Evolutionary conservation across 2,329 filamentous ascomycete genomes (phyloP).

Genomic region (Arthrobotrys entomopaga): DNA sequence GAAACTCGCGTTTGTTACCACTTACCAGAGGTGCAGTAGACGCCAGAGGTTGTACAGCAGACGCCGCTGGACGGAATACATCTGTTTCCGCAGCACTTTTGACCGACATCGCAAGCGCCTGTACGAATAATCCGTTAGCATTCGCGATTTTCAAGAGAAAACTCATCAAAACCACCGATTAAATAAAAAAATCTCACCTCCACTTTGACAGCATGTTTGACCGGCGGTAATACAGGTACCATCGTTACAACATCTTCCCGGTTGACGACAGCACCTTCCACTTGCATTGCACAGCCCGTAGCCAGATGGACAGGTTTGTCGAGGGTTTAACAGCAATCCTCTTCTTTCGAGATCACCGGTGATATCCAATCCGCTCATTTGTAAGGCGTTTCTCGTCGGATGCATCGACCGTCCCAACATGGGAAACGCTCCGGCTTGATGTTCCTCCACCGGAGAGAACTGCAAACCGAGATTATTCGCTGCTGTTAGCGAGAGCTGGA

Average conservation of each 20-base stretch:
- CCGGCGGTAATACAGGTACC: conserved; percentile 45
- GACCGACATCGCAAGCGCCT: conserved; percentile 43
- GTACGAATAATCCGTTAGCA: conserved; percentile 6
- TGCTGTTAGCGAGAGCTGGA: conserved; percentile 23
- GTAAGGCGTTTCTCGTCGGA: conserved; percentile 17
- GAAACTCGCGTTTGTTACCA: neutral
- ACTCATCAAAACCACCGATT: neutral
- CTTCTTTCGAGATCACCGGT: conserved; percentile 35
- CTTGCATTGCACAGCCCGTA: conserved; percentile 41
- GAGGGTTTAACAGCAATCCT: conserved; percentile 37
- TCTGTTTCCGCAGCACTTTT: conserved; percentile 47
- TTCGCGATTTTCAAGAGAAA: neutral
- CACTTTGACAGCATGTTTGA: conserved; percentile 36
- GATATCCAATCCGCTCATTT: conserved; percentile 41
- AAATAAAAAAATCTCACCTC: conserved; percentile 24
- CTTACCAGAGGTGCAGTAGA: conserved; percentile 39
- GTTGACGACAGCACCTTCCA: conserved; percentile 35
- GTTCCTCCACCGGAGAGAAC: conserved; percentile 40
- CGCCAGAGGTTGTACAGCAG: conserved; percentile 31
- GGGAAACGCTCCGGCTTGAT: conserved; percentile 31
- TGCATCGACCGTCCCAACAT: conserved; percentile 46
- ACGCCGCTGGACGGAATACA: conserved; percentile 22
- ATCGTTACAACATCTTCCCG: conserved; percentile 44
- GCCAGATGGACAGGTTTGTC: conserved; percentile 40
- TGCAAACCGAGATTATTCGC: conserved; percentile 28